These are phyloP conservation scores for Penicillium angulare DNA, from an alignment of 495 filamentous ascomycete genomes.

Conservation along the genomic window DNA sequence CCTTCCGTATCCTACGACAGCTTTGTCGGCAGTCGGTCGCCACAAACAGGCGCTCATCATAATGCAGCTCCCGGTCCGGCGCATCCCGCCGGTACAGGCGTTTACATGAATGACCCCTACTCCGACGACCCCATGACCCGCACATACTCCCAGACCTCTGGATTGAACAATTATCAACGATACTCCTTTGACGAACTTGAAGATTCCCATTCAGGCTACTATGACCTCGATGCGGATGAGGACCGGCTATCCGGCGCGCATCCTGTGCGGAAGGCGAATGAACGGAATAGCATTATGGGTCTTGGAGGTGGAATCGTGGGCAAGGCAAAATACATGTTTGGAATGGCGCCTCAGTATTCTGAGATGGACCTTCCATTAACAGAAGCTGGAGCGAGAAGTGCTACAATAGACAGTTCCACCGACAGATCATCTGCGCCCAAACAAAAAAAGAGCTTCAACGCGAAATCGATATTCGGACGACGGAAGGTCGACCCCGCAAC, in stretches of 20 bases:
- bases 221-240: conserved; percentile 49
- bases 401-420: conserved; percentile 33
- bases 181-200: conserved; percentile 86
- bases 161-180: conserved; percentile 78
- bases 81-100: conserved; percentile 28
- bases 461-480: conserved; percentile 91
- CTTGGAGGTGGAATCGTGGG: conserved; percentile 86
- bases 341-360: conserved; percentile 88
- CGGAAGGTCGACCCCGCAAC: conserved; percentile 84
- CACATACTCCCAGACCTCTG: conserved; percentile 82
- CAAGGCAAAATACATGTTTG: conserved; percentile 82
- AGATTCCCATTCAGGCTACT: conserved; percentile 69
- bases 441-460: conserved; percentile 57
- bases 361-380: conserved; percentile 98
- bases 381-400: conserved; percentile 60
- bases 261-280: conserved; percentile 57
- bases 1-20: conserved; percentile 93
- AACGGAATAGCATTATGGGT: conserved; percentile 83
- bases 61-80: conserved; percentile 20
- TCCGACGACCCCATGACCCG: conserved; percentile 37
- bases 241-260: conserved; percentile 59
- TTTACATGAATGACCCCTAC: conserved; percentile 47
- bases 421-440: conserved; percentile 32
- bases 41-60: conserved; percentile 38
- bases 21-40: conserved; percentile 72